Evolutionary conservation across 768 basidiomycete genomes (phyloP).

Genomic region (Boletus vermiculosoides): DNA sequence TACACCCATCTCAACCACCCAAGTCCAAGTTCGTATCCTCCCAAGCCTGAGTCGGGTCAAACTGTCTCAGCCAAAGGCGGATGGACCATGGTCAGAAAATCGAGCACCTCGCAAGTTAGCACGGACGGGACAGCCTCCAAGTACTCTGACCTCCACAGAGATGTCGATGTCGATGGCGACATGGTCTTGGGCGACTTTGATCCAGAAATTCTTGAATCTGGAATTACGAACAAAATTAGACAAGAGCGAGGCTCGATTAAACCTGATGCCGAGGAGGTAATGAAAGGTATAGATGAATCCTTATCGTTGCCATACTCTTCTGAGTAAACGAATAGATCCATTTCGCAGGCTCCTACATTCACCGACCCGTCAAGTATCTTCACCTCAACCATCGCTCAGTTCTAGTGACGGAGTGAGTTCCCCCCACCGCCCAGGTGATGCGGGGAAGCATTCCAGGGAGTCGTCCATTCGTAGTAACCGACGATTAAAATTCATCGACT

Average conservation of each 20-base stretch:
- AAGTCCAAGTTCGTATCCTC: conserved; percentile 72
- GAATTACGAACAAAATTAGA: conserved; percentile 41
- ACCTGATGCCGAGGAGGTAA: conserved; percentile 69
- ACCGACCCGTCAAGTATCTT: background rate
- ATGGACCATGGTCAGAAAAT: conserved; percentile 74
- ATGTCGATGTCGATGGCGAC: conserved; percentile 71
- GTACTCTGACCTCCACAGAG: conserved; percentile 34
- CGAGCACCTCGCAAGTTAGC: conserved; percentile 29
- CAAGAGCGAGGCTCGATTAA: conserved; percentile 52
- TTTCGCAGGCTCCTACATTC: conserved; percentile 51
- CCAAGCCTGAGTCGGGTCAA: conserved; percentile 44
- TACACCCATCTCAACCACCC: conserved; percentile 80
- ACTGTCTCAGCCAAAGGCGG: conserved; percentile 51
- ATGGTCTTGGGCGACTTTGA: conserved; percentile 79
- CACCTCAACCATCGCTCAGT: conserved; percentile 2
- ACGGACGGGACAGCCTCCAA: conserved; percentile 24
- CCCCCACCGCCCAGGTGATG: conserved; percentile 29
- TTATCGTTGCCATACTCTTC: conserved; percentile 21
- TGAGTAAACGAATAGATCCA: conserved; percentile 50
- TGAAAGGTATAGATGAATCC: conserved; percentile 56
- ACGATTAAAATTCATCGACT: conserved; percentile 79
- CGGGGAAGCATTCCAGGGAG: conserved; percentile 67
- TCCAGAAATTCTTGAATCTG: conserved; percentile 43
- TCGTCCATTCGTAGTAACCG: conserved; percentile 77
- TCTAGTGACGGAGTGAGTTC: conserved; percentile 10